phyloP scores from a whole-genome alignment of 2,329 filamentous ascomycete genomes.

The Scorias spongiosa region DNA sequence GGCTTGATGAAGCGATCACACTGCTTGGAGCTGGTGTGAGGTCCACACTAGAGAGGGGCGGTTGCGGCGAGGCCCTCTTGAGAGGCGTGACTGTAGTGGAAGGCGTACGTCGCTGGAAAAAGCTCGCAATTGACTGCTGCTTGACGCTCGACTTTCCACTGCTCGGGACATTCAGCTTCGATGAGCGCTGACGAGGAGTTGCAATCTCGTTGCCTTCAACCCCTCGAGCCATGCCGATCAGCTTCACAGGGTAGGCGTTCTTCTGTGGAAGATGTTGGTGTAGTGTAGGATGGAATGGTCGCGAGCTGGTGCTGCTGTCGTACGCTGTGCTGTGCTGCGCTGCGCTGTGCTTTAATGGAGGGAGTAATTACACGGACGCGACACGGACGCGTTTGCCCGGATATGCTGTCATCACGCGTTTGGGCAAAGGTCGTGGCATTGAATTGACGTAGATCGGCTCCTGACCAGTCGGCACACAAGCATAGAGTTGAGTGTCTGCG shows the following conservation, averaged over 20 bases:
- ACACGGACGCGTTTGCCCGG: no score
- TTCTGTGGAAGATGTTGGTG: no score
- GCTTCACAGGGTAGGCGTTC: no score
- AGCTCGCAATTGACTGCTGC: slow-evolving; percentile 61
- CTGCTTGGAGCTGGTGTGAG: slow-evolving; percentile 70
- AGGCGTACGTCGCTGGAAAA: slow-evolving; percentile 49
- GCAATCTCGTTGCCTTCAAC: slow-evolving; percentile 33
- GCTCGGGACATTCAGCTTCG: slow-evolving; percentile 28
- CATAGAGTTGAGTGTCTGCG: no score
- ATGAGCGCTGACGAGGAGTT: slow-evolving; percentile 26
- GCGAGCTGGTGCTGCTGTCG: no score
- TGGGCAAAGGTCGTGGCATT: background rate
- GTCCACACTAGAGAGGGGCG: slow-evolving; percentile 19
- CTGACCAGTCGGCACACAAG: no score
- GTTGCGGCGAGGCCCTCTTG: slow-evolving; percentile 18
- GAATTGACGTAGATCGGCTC: no score
- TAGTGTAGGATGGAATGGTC: no score
- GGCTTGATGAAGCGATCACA: slow-evolving; percentile 61
- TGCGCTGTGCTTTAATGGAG: no score
- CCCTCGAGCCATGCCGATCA: slow-evolving; percentile 25
- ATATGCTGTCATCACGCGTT: background rate
- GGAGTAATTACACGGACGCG: no score
- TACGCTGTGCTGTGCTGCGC: no score
- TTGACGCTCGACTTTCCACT: slow-evolving; percentile 40
- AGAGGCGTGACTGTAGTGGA: slow-evolving; percentile 26